A percentile compares a stretch with the other conserved stretches of the same genome.
Evolutionary conservation across 768 basidiomycete species (phyloP).

Genomic region (Tephrocybe sp.): DNA sequence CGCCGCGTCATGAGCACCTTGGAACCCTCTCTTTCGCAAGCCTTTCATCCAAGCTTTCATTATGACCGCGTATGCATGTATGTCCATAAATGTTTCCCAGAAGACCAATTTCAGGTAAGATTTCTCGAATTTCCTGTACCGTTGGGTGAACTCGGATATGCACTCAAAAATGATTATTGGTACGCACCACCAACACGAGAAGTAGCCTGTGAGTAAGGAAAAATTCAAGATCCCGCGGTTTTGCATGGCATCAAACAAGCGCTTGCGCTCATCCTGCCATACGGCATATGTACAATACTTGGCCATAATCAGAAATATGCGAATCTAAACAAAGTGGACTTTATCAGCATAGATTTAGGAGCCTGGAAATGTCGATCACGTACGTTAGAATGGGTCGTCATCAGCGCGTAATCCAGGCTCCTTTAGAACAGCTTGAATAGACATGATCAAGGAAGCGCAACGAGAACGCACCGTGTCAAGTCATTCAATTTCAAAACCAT

Average conservation of each 20-base stretch:
- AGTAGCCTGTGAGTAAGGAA: constrained; percentile 45
- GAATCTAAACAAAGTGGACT: too few relatives aligned
- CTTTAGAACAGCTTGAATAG: constrained; percentile 31
- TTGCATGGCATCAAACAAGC: constrained; percentile 44
- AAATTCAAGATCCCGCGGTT: constrained; percentile 50
- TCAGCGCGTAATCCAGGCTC: constrained; percentile 78
- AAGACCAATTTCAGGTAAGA: constrained; percentile 49
- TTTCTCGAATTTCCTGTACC: constrained; percentile 55
- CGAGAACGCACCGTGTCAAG: constrained; percentile 59
- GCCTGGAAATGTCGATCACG: constrained; percentile 11
- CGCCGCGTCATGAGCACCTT: constrained; percentile 68
- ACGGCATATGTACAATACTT: constrained; percentile 82
- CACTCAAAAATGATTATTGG: too few relatives aligned
- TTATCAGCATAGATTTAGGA: constrained; percentile 11
- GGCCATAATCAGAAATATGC: constrained; percentile 89
- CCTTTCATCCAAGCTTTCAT: constrained; percentile 65
- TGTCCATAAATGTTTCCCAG: constrained; percentile 63
- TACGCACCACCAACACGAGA: constrained; percentile 69
- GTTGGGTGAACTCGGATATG: constrained; percentile 25
- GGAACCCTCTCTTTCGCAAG: constrained; percentile 52
- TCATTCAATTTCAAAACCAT: constrained; percentile 89
- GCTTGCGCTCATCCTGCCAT: constrained; percentile 66
- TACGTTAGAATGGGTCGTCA: constrained; percentile 83
- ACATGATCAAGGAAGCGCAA: not conserved
- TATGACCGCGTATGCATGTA: constrained; percentile 53